Evolutionary conservation across 140 eudicot species (phyloP).

Genomic region (Stevia rebaudiana): DNA sequence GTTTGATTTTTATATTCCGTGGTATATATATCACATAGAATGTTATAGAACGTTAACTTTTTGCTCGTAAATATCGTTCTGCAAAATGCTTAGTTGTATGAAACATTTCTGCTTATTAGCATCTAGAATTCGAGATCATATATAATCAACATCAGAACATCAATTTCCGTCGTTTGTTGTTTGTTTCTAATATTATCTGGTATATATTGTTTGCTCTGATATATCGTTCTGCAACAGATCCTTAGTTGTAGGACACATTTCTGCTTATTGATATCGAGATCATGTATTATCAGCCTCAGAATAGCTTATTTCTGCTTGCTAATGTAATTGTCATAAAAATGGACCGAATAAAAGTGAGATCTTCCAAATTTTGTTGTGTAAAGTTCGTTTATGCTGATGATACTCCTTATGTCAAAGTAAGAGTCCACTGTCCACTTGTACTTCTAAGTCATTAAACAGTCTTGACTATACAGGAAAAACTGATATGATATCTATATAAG

Average conservation of each 20-base stretch:
- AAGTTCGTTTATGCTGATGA: conserved; percentile 11
- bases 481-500: neutral
- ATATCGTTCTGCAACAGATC: neutral
- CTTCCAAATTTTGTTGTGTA: conserved; percentile 11
- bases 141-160: neutral
- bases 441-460: neutral
- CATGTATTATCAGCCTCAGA: neutral
- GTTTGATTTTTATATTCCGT: neutral
- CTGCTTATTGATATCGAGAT: neutral
- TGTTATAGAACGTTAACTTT: neutral
- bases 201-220: neutral
- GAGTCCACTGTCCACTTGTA: neutral
- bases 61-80: conserved; percentile 1
- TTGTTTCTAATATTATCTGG: no score
- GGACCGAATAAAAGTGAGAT: neutral
- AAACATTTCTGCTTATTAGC: neutral
- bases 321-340: neutral
- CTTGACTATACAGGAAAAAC: neutral
- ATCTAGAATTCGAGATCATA: conserved; percentile 1
- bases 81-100: neutral
- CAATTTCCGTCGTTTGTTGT: no score
- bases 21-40: neutral
- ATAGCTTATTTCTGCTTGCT: conserved; percentile 10
- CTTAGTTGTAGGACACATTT: neutral
- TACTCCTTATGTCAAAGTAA: neutral